Base-by-base conservation (phyloP, 2,329 filamentous ascomycete genomes). In the Chalaropsis thielavioides region DNA sequence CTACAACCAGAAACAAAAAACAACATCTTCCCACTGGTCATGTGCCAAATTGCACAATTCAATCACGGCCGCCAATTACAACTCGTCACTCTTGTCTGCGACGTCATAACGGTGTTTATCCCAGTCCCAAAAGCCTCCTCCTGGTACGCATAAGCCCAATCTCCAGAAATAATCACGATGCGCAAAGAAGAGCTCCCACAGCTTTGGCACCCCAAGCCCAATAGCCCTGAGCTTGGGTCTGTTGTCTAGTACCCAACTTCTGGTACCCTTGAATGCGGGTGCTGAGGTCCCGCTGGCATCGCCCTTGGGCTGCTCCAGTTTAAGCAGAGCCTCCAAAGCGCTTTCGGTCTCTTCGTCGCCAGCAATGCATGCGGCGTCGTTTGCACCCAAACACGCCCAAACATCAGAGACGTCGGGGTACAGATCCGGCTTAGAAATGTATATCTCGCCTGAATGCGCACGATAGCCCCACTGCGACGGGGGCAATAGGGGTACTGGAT, bases 81-180 rank as follows among this genome's bases (percentile, higher is more conserved):
- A 67, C 68, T 80, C 78, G 61, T 74, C 71, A 56, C 68, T 70
- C n/a, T 70, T 69, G 56, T 71, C 71, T 22, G 69, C 70, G 22
- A 77, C 71, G 66, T 77, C 74, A 71, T 82, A 79, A 66, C 72
- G 74, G 58, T 80, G 77, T 68, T 81, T 76, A 19, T 79, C 82
- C 86, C 86, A 89, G 69, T 89, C 82, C 58, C 78, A 77, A 2
- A 86, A 85, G 72, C 88, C 86, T 13, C 89, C 88, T 13, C 88
- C 88, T 0, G 92, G 92, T 1, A 96, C 79, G 75, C 94, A 99
- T 40, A 97, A 77, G 0, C 94, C 94, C 63, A 99, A 75, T 65
- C 94, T 81, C 89, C 90, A 95, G 75, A 99, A 97, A 74, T 99
- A 99, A 76, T 99, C 94, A 46, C 94, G 80, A 76, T 99, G 94